Evolutionary conservation across 441 rosid genomes (phyloP).

Genomic region (Adansonia madagascariensis): DNA sequence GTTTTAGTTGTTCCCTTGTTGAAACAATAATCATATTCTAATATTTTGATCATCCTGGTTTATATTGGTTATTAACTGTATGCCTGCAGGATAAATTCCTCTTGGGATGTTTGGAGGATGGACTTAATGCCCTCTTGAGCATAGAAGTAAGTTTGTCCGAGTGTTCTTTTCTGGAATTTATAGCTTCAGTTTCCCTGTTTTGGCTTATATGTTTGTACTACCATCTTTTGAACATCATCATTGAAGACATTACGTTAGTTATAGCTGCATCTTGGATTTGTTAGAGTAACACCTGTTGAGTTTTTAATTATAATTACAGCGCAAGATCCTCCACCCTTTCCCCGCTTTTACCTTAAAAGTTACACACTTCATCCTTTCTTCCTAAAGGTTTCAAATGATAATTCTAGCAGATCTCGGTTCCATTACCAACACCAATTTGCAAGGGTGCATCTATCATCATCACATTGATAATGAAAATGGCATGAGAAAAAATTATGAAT

Average conservation of each 20-base stretch:
- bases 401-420: neutral
- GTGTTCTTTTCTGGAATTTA: conserved; percentile 1
- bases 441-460: neutral
- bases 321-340: neutral
- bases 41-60: conserved; percentile 12
- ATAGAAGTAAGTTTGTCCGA: conserved; percentile 71
- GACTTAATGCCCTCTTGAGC: conserved; percentile 89
- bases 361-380: neutral
- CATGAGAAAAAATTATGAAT: conserved; percentile 4
- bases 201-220: conserved; percentile 24
- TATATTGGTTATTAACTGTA: conserved; percentile 28
- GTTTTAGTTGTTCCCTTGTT: conserved; percentile 28
- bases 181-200: conserved; percentile 8
- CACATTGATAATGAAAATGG: neutral
- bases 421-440: neutral
- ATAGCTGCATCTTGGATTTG: neutral
- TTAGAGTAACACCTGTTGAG: neutral
- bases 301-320: conserved; percentile 2
- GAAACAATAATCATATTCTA: neutral
- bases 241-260: neutral
- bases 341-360: neutral
- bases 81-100: conserved; percentile 67
- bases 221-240: conserved; percentile 4
- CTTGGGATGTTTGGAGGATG: conserved; percentile 84
- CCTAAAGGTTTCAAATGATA: neutral